Percentiles rank a stretch among this genome's conserved stretches.
These are phyloP conservation scores for Yamadazyma buinensis DNA, from an alignment of 1,139 yeast species.

Conservation along the genomic window DNA sequence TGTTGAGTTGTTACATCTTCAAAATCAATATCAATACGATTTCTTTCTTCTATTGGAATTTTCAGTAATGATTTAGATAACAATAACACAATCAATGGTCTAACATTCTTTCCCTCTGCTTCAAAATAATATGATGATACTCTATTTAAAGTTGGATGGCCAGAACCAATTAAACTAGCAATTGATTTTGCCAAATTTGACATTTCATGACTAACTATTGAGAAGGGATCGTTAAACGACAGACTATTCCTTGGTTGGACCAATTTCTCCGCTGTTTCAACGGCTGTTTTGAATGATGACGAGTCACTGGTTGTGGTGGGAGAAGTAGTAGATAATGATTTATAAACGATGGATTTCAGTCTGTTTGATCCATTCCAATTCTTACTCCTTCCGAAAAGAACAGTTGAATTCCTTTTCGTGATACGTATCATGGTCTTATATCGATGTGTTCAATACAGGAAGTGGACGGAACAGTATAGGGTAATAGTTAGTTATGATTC, in stretches of 20 bases:
- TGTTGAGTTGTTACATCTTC: slow-evolving; percentile 64
- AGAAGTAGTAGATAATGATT: too few species aligned
- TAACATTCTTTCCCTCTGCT: slow-evolving; percentile 91
- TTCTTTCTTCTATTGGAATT: slow-evolving; percentile 69
- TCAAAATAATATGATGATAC: slow-evolving; percentile 93
- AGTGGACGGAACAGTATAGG: too few species aligned
- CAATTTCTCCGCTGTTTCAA: slow-evolving; percentile 73
- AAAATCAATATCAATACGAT: slow-evolving; percentile 56
- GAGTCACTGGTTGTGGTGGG: background rate
- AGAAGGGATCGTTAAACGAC: slow-evolving; percentile 70
- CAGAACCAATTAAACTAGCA: slow-evolving; percentile 82
- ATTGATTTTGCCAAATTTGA: slow-evolving; percentile 82
- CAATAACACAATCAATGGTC: slow-evolving; percentile 84
- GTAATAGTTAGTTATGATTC: too few species aligned
- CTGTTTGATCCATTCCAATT: background rate
- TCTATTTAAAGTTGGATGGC: slow-evolving; percentile 87
- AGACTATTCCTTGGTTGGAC: slow-evolving; percentile 65
- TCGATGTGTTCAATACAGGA: background rate
- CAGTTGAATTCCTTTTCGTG: slow-evolving; percentile 2
- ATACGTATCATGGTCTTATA: background rate
- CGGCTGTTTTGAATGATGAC: slow-evolving; percentile 46
- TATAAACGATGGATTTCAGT: background rate
- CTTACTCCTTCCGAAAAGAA: background rate
- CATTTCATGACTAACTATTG: slow-evolving; percentile 95
- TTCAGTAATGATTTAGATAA: slow-evolving; percentile 77